Percentiles rank a stretch among this genome's conserved stretches.
Evolutionary conservation across 139 green algal genomes (phyloP).

Genomic region (Edaphochlamys debaryana): DNA sequence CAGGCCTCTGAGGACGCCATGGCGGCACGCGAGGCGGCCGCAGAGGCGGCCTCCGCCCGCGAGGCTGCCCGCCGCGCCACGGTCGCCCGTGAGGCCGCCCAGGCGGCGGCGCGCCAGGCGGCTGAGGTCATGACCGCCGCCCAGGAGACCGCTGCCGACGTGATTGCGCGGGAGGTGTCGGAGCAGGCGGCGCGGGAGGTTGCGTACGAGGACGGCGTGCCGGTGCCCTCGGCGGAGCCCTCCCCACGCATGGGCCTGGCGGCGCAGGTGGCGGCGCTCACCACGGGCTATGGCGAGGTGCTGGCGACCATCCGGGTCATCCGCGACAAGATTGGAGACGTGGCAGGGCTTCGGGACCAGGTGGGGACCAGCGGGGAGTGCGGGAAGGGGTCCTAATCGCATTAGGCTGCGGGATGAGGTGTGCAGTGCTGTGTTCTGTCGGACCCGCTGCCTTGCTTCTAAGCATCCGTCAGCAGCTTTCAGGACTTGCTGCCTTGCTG

Average conservation of each 20-base stretch:
- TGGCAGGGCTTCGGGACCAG: constrained; percentile 19
- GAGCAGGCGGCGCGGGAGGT: not conserved
- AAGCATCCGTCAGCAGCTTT: no score
- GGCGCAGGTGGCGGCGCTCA: not conserved
- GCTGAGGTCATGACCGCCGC: not conserved
- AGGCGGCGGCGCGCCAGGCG: not conserved
- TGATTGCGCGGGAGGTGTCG: no score
- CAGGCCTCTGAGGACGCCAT: not conserved
- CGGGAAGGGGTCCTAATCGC: no score
- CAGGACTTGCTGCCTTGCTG: no score
- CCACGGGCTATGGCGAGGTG: not conserved
- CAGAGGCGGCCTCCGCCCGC: not conserved
- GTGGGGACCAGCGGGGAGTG: no score
- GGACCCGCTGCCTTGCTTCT: no score
- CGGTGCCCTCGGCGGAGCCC: not conserved
- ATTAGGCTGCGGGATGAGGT: no score
- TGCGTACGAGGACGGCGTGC: not conserved
- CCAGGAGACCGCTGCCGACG: not conserved
- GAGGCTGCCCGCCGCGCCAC: not conserved
- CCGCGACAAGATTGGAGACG: not conserved
- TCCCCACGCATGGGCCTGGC: not conserved
- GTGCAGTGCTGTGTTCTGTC: no score
- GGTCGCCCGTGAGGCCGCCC: not conserved
- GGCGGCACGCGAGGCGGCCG: not conserved
- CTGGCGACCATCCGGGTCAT: not conserved